phyloP scores from a whole-genome alignment of 139 green algal species.

The Chlorokybus atmophyticus region DNA sequence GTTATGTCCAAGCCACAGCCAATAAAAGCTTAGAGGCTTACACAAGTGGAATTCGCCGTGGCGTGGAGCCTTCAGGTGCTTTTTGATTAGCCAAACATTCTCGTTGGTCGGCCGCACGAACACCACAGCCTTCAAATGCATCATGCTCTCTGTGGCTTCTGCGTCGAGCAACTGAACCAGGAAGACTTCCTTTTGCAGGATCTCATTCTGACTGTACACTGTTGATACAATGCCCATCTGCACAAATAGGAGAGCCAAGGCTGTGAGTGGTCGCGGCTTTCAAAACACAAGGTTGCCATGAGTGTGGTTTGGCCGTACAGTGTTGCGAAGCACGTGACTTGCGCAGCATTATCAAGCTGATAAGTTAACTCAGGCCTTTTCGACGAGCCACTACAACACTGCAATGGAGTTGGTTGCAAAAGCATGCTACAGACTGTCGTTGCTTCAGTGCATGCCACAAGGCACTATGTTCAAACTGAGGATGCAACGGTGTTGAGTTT shows the following conservation, averaged over 20 bases:
- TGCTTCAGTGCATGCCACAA: too few species aligned
- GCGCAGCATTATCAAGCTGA: not conserved
- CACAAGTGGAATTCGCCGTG: slow-evolving; percentile 78
- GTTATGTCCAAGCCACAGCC: too few species aligned
- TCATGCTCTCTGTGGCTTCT: slow-evolving; percentile 37
- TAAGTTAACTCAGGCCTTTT: not conserved
- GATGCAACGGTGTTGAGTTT: too few species aligned
- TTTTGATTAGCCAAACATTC: slow-evolving; percentile 66
- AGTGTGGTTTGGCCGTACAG: not conserved
- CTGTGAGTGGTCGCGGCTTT: not conserved
- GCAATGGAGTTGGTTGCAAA: too few species aligned
- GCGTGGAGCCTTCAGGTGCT: slow-evolving; percentile 65
- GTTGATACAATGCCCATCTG: slow-evolving; percentile 42
- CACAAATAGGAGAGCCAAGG: not conserved
- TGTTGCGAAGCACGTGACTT: not conserved
- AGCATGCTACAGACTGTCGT: too few species aligned
- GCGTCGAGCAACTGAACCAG: slow-evolving; percentile 72
- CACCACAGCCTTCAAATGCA: slow-evolving; percentile 79
- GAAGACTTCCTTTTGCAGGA: slow-evolving; percentile 79
- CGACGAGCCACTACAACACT: not conserved
- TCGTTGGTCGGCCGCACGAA: slow-evolving; percentile 78
- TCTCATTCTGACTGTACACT: slow-evolving; percentile 75
- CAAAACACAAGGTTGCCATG: not conserved
- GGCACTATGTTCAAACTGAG: too few species aligned
- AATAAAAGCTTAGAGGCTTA: too few species aligned